A percentile compares a stretch with the other conserved stretches of the same genome.
Conservation (phyloP, 257 asterid species). For the Fraxinus americana region DNA sequence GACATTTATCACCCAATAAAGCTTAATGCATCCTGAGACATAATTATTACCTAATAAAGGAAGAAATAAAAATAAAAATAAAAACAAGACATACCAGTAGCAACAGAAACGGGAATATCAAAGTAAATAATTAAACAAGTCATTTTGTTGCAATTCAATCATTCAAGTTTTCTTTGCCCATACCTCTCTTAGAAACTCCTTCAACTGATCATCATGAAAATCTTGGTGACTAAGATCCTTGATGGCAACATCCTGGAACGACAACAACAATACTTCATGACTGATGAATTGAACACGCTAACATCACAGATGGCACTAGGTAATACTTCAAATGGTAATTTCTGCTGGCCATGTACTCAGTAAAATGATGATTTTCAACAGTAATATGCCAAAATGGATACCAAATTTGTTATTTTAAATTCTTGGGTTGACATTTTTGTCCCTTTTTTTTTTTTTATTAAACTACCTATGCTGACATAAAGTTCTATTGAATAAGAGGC, state of each 20-base stretch:
- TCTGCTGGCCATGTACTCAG: not conserved
- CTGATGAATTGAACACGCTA: not conserved
- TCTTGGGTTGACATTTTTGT: not conserved
- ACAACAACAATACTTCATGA: slow-evolving; percentile 9
- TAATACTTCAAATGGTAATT: not conserved
- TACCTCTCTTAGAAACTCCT: slow-evolving; percentile 95
- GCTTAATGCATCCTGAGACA: not conserved
- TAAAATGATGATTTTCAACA: slow-evolving; percentile 2
- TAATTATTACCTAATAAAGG: not conserved
- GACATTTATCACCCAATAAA: not conserved
- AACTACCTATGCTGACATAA: not conserved
- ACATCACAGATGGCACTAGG: not conserved
- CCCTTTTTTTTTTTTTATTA: not conserved
- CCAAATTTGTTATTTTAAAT: not conserved
- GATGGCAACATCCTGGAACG: slow-evolving; percentile 89
- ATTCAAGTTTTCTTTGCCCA: slow-evolving; percentile 12
- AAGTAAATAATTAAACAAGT: not conserved
- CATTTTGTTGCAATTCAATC: not conserved
- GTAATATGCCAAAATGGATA: not conserved
- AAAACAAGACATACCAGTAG: not conserved
- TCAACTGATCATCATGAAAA: slow-evolving; percentile 84
- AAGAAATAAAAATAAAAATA: not conserved
- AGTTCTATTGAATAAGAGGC: not conserved
- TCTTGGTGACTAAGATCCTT: slow-evolving; percentile 82
- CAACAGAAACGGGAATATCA: not conserved